These are phyloP conservation scores for Flaveria trinervia DNA, from an alignment of 129 eudicot genomes.

Conservation along the genomic window DNA sequence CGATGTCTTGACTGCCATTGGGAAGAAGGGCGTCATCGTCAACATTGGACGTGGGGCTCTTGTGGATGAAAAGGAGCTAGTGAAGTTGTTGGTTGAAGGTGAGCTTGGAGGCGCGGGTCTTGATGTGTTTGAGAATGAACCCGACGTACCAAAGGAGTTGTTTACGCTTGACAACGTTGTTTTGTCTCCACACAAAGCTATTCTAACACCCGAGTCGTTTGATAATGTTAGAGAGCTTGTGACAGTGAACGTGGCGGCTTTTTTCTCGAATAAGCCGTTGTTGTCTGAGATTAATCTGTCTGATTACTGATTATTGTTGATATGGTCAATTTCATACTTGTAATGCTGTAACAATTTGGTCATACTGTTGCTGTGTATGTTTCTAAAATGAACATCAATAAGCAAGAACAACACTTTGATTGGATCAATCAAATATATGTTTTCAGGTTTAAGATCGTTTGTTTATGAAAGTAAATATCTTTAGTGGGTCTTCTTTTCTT, in stretches of 20 bases:
- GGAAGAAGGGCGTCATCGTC: constrained; percentile 60
- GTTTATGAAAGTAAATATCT: too few species aligned
- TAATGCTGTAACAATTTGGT: not conserved
- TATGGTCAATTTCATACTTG: not conserved
- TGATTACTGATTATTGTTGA: constrained; percentile 26
- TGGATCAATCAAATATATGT: too few species aligned
- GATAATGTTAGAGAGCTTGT: constrained; percentile 37
- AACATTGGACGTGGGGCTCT: constrained; percentile 84
- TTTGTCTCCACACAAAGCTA: constrained; percentile 71
- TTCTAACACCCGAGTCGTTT: constrained; percentile 58
- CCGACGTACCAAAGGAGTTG: constrained; percentile 64
- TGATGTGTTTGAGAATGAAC: constrained; percentile 79
- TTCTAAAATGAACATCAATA: not conserved
- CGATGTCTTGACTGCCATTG: constrained; percentile 56
- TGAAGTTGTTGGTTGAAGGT: constrained; percentile 48
- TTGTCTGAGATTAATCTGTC: constrained; percentile 42
- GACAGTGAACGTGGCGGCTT: constrained; percentile 50
- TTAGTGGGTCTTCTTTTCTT: too few species aligned
- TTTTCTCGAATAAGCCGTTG: constrained; percentile 60
- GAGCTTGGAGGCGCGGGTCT: constrained; percentile 82
- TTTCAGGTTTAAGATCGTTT: too few species aligned
- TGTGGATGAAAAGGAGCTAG: constrained; percentile 69
- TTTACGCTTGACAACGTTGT: constrained; percentile 63
- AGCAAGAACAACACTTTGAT: not conserved
- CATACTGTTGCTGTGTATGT: not conserved